Conservation (phyloP, 331 rosid species). For the Ulmus americana region DNA sequence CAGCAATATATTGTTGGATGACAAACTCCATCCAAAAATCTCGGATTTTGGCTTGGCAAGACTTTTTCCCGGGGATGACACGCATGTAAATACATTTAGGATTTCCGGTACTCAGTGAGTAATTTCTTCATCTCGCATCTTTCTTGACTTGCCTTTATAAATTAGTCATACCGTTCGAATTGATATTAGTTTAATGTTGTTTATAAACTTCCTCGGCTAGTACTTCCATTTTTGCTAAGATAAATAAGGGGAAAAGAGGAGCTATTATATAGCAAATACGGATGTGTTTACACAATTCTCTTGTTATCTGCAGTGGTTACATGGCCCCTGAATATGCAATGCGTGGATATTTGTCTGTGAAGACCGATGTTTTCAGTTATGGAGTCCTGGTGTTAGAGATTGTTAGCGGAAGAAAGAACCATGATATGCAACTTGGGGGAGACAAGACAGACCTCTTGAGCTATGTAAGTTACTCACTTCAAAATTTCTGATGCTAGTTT, state of each 20-base stretch:
- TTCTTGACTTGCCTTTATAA: slow-evolving; percentile 7
- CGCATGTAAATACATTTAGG: slow-evolving; percentile 73
- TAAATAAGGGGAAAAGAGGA: not conserved
- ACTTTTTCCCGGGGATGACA: slow-evolving; percentile 88
- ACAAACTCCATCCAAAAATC: slow-evolving; percentile 66
- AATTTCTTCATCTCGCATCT: slow-evolving; percentile 22
- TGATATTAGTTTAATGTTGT: not conserved
- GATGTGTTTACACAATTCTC: not conserved
- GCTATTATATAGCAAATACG: not conserved
- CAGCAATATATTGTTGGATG: slow-evolving; percentile 76
- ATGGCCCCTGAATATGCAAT: slow-evolving; percentile 92
- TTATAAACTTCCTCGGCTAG: not conserved
- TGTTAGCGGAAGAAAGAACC: slow-evolving; percentile 78
- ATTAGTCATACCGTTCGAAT: not conserved
- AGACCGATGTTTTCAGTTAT: slow-evolving; percentile 83
- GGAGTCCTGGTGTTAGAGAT: slow-evolving; percentile 78
- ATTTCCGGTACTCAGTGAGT: slow-evolving; percentile 93
- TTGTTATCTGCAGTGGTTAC: slow-evolving; percentile 54
- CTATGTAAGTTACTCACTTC: slow-evolving; percentile 45
- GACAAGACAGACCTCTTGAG: slow-evolving; percentile 68
- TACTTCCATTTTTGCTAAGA: not conserved
- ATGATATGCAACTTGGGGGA: slow-evolving; percentile 33
- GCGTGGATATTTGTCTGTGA: slow-evolving; percentile 78
- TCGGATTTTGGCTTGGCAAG: slow-evolving; percentile 88
- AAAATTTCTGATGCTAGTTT: not conserved